These are phyloP conservation scores for Colletotrichum chlorophyti DNA, from an alignment of 2,329 filamentous ascomycete species.

Conservation along the genomic window DNA sequence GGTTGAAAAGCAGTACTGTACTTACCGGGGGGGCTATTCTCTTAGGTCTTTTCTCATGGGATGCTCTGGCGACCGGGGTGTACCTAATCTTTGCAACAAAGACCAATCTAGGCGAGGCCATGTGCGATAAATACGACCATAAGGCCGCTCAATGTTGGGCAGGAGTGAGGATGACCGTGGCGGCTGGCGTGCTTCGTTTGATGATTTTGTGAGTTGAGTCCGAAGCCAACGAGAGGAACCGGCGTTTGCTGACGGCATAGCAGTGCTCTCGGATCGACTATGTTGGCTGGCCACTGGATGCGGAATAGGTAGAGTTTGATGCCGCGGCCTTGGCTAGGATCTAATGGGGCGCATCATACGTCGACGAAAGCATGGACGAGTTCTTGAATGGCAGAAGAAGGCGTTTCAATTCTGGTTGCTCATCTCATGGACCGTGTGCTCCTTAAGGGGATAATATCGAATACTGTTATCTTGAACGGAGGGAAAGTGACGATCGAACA, in stretches of 20 bases:
- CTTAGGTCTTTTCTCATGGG: not conserved
- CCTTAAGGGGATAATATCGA: too few species aligned
- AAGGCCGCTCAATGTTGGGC: not conserved
- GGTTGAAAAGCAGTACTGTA: not conserved
- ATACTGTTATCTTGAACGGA: not conserved
- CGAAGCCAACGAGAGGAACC: not conserved
- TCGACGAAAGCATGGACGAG: not conserved
- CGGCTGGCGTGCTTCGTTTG: not conserved
- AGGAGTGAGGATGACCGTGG: not conserved
- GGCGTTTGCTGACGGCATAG: not conserved
- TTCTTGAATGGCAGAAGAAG: too few species aligned
- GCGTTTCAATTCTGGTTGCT: too few species aligned
- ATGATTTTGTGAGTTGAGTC: not conserved
- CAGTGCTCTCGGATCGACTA: not conserved
- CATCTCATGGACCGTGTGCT: not conserved
- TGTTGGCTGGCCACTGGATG: not conserved
- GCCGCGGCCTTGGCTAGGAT: not conserved
- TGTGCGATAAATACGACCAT: not conserved
- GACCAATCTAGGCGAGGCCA: not conserved
- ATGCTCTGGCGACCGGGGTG: not conserved
- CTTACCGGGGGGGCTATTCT: not conserved
- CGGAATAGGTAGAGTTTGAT: not conserved
- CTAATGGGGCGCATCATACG: not conserved
- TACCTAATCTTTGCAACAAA: not conserved
- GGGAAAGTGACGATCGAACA: slow-evolving; percentile 6